Evolutionary conservation across 495 filamentous ascomycete genomes (phyloP), one percentile per base, ranked within the genome.

Genomic region (Penicillium flavigenum): DNA sequence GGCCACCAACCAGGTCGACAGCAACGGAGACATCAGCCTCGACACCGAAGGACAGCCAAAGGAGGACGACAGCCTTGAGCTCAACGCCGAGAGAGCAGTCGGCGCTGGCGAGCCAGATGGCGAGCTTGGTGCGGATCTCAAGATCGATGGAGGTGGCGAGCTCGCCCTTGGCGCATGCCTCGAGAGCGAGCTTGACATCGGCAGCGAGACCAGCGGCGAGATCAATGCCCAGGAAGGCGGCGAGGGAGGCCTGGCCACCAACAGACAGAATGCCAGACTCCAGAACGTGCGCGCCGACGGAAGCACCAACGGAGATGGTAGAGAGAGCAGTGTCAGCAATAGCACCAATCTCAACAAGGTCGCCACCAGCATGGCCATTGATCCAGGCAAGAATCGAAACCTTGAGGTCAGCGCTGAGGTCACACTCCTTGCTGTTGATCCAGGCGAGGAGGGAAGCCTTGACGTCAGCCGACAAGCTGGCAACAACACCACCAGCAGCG

Each of bases 21-120:
- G 66, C 65, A 34, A 70, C 47, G 27, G 66, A 67, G 52, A 62
- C 65, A 16, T 73, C 69, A 36, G 48, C 65, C 24, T 62, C 60
- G 26, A 69, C 70, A 47, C 51, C 66, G 31, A 77, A 63, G 10
- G 74, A 73, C 47, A 79, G 63, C 76, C 76, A 79, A 64, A 75
- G 64, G 22, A 74, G 47, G 43, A 79, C 61, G 31, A 74, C 64
- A 36, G 72, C 64, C 76, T 79, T 77, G 29, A 77, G 66, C 49
- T 78, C 69, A 51, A 63, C 72, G 44, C 71, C 72, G 20, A 79
- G 70, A 26, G 61, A 44, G 74, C 72, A 76, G 60, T 50, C 56
- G 39, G 68, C 64, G 47, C 70, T 64, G 42, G 70, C 61, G n/a
- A 79, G 63, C 76, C 76, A 79, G 31, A 61, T 53, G 44, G 73